phyloP scores from a whole-genome alignment of 2,329 filamentous ascomycete species.

The Cercospora canescens region DNA sequence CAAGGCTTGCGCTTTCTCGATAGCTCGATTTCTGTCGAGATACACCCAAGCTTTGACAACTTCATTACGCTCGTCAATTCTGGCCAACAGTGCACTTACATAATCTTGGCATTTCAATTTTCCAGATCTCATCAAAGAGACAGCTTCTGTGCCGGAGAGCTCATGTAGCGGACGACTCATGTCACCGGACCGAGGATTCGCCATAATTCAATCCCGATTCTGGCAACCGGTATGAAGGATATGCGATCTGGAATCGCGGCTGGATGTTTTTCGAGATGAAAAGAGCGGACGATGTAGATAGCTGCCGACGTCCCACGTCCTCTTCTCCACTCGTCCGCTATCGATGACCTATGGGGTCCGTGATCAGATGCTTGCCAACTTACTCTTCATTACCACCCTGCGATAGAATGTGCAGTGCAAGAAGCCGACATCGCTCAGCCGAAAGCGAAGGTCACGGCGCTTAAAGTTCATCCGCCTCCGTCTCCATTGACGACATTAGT shows the following conservation, averaged over 20 bases:
- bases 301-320: background rate
- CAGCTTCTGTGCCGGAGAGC: background rate
- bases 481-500: background rate
- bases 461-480: background rate
- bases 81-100: conserved; percentile 47
- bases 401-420: background rate
- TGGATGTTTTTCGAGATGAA: background rate
- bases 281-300: background rate
- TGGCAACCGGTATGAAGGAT: background rate
- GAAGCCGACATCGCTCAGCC: background rate
- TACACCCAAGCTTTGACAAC: conserved; percentile 54
- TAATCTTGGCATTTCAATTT: conserved; percentile 52
- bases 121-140: conserved; percentile 36
- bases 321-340: background rate
- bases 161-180: background rate
- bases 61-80: conserved; percentile 46
- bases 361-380: background rate
- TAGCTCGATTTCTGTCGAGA: conserved; percentile 48
- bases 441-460: background rate
- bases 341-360: background rate
- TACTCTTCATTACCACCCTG: background rate
- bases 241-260: background rate
- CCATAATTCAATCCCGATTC: background rate
- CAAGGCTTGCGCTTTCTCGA: conserved; percentile 43
- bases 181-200: background rate